A percentile compares a stretch with the other conserved stretches of the same genome.
These are phyloP conservation scores for Mortierella sp. DNA, from an alignment of 371 early-diverging fungal species.

Conservation along the genomic window DNA sequence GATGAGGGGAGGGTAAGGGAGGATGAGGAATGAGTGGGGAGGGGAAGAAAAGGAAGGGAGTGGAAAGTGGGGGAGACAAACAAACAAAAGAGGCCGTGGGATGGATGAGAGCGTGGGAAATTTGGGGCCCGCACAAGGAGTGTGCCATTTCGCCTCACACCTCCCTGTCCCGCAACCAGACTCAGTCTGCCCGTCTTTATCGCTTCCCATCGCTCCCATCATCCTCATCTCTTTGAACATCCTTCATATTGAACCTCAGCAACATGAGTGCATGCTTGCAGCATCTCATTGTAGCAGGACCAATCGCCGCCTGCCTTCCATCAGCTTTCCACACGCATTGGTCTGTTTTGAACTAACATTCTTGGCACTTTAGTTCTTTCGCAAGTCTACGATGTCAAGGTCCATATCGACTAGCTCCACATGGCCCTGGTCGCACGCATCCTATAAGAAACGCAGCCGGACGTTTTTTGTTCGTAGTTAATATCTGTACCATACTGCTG, in stretches of 20 bases:
- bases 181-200: no score
- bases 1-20: slow-evolving; percentile 2
- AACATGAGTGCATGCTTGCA: background rate
- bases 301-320: no score
- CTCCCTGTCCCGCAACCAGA: no score
- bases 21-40: slow-evolving; percentile 1
- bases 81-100: background rate
- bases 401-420: slow-evolving; percentile 58
- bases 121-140: background rate
- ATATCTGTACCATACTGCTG: no score
- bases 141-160: background rate
- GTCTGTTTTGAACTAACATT: no score
- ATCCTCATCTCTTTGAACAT: background rate
- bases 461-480: no score
- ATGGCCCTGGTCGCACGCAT: slow-evolving; percentile 61
- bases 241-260: slow-evolving; percentile 22
- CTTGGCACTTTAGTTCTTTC: slow-evolving; percentile 28
- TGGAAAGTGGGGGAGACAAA: background rate
- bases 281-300: no score
- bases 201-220: no score
- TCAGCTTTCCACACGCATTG: no score
- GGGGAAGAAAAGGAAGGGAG: background rate
- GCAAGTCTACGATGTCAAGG: slow-evolving; percentile 66
- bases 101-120: slow-evolving; percentile 10
- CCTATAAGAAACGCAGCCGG: slow-evolving; percentile 53